Conservation (phyloP, 768 basidiomycete genomes). For the Chalciporus pseudorubinellus region DNA sequence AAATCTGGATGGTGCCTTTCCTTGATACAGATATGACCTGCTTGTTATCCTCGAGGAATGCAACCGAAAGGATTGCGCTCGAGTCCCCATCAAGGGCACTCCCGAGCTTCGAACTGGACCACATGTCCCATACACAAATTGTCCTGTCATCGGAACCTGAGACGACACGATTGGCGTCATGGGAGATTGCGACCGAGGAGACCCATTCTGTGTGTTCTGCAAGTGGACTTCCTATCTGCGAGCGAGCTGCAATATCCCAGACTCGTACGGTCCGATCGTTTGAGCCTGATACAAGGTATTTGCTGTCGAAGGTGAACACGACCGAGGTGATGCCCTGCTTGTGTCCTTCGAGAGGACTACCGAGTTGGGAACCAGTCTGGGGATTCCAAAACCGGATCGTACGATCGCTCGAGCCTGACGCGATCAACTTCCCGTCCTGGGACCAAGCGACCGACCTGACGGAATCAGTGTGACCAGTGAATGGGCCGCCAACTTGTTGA, state of each 20-base stretch:
- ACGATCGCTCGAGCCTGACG: not conserved
- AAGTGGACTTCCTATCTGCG: not conserved
- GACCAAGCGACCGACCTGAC: not conserved
- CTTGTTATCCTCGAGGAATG: no score
- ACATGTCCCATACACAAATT: not conserved
- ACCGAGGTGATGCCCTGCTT: not conserved
- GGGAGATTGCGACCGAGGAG: not conserved
- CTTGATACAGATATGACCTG: no score
- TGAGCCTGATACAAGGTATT: slow-evolving; percentile 6
- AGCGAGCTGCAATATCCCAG: not conserved
- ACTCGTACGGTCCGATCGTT: slow-evolving; percentile 6
- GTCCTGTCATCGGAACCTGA: not conserved
- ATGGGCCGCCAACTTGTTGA: no score
- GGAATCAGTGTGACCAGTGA: not conserved
- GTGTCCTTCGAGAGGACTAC: not conserved
- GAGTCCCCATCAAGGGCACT: no score
- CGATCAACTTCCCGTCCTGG: not conserved
- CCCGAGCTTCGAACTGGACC: not conserved
- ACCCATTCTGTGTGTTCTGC: not conserved
- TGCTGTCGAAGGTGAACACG: not conserved
- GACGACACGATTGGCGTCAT: not conserved
- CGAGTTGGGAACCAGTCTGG: not conserved
- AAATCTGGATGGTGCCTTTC: no score
- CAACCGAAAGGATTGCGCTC: no score
- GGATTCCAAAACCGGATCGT: slow-evolving; percentile 1